Evolutionary conservation across 805 yeast species (phyloP), one percentile per base, ranked within the genome.

Genomic region (Wickerhamomyces mucosus): DNA sequence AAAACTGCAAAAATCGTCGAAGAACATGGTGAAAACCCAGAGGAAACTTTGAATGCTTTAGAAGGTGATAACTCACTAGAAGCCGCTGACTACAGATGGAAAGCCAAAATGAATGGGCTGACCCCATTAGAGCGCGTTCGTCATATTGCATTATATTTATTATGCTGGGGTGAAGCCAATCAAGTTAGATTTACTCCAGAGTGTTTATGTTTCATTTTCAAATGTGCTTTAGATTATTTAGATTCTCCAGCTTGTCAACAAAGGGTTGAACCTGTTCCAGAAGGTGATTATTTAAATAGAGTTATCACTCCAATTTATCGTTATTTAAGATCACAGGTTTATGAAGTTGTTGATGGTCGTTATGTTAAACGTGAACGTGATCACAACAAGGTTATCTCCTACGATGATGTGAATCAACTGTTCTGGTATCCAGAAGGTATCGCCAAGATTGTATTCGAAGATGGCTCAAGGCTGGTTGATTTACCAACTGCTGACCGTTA

Each of bases 381-480:
- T 56, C 94, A 82, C 60, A 78, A 78, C 61, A 65, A 75, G 43
- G 65, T 82, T 41, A 71, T 82, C 50, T 94, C 98, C 59, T 92
- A 92, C 59, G 99, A 92, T 66, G 99, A 92, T 67, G 94, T 92
- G 39, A 92, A 92, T 61, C 99, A 92, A 69, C 71, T 92, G 48
- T 92, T 94, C 65, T 92, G 99, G 99, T 92, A 94, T 63, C 96
- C 97, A 29, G 97, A 94, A 64, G 99, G 98, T 70, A 82, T 92
- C 43, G 78, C 94, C 38, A 79, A 92, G 61, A 88, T 92, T 48
- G 72, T 79, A 31, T 73, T 89, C 50, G 92, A 81, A 55, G 97
- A 92, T 55, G 96, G 95, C 44, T 69, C 95, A 14, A 78, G 95
- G 56, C 67, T 92, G 47, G 83, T 88, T 32, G 97, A 92, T 48